Evolutionary conservation across 106 monocot genomes (phyloP).

Genomic region (Dendrobium catenatum): DNA sequence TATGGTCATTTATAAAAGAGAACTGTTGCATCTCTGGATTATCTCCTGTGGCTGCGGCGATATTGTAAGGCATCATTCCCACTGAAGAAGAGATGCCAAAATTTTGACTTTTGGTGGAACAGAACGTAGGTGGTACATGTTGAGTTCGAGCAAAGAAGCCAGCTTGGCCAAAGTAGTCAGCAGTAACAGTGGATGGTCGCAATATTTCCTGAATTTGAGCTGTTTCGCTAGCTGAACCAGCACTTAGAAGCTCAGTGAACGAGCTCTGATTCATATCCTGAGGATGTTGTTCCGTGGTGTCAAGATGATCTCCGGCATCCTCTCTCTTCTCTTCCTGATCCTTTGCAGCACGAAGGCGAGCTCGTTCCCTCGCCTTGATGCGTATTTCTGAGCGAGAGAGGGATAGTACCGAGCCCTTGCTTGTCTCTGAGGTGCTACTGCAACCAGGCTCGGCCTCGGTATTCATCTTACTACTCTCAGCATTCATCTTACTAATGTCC

Average conservation of each 20-base stretch:
- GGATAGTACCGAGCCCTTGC: constrained; percentile 84
- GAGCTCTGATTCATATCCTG: constrained; percentile 26
- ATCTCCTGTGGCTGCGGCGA: constrained; percentile 29
- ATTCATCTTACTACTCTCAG: not conserved
- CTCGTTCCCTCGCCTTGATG: constrained; percentile 61
- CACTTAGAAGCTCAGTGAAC: constrained; percentile 86
- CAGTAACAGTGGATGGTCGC: constrained; percentile 25
- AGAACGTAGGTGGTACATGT: constrained; percentile 25
- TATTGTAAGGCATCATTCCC: constrained; percentile 42
- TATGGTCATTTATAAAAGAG: constrained; percentile 5
- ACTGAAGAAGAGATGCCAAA: constrained; percentile 39
- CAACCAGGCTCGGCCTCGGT: constrained; percentile 6
- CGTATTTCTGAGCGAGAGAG: constrained; percentile 58
- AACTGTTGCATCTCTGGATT: constrained; percentile 5
- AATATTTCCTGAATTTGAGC: constrained; percentile 24
- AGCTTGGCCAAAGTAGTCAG: constrained; percentile 64
- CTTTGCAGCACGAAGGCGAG: constrained; percentile 18
- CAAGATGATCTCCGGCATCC: constrained; percentile 22
- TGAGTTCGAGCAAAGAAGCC: constrained; percentile 24
- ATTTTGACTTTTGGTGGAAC: constrained; percentile 22
- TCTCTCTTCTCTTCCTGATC: constrained; percentile 30
- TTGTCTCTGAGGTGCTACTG: constrained; percentile 91
- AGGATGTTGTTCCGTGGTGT: constrained; percentile 1
- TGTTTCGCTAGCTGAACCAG: constrained; percentile 10
- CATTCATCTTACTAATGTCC: not conserved